A percentile compares a stretch with the other conserved stretches of the same genome.
phyloP scores from a whole-genome alignment of 2,329 filamentous ascomycete species.

The Fusarium beomiforme region DNA sequence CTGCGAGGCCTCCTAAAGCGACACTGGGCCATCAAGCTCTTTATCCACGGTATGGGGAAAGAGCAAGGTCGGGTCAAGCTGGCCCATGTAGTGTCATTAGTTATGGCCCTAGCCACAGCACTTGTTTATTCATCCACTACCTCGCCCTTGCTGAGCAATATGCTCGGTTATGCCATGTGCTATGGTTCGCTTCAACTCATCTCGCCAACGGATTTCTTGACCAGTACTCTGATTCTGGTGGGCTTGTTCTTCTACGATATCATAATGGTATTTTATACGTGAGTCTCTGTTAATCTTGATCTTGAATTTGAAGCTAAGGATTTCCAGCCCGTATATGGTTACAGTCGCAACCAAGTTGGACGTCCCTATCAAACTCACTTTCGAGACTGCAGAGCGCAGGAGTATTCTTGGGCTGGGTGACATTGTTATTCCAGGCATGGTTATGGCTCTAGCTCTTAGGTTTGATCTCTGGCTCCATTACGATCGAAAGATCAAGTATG shows the following conservation, averaged over 20 bases:
- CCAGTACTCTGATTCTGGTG: conserved; percentile 78
- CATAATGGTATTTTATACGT: conserved; percentile 88
- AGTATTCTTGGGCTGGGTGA: conserved; percentile 95
- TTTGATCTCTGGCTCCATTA: conserved; percentile 92
- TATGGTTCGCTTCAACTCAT: conserved; percentile 85
- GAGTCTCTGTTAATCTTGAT: conserved; percentile 45
- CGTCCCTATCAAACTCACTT: conserved; percentile 91
- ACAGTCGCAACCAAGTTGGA: conserved; percentile 90
- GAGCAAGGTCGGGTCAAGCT: conserved; percentile 64
- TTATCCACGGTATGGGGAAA: conserved; percentile 61
- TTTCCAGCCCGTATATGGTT: conserved; percentile 77
- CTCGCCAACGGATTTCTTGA: conserved; percentile 88
- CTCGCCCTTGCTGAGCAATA: conserved; percentile 74
- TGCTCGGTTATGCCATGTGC: conserved; percentile 87
- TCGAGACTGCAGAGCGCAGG: conserved; percentile 70
- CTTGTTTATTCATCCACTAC: conserved; percentile 74
- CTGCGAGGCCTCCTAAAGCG: conserved; percentile 60
- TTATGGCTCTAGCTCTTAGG: conserved; percentile 87
- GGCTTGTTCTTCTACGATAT: conserved; percentile 96
- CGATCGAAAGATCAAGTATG: conserved; percentile 68
- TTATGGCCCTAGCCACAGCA: conserved; percentile 64
- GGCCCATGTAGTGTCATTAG: conserved; percentile 64
- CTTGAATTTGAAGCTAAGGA: conserved; percentile 33
- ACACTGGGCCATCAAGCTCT: conserved; percentile 61
- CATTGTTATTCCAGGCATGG: conserved; percentile 90